Percentiles rank a stretch among this genome's conserved stretches.
These are phyloP conservation scores for Allodekkera sacchari DNA, from an alignment of 805 yeast species.

Conservation along the genomic window DNA sequence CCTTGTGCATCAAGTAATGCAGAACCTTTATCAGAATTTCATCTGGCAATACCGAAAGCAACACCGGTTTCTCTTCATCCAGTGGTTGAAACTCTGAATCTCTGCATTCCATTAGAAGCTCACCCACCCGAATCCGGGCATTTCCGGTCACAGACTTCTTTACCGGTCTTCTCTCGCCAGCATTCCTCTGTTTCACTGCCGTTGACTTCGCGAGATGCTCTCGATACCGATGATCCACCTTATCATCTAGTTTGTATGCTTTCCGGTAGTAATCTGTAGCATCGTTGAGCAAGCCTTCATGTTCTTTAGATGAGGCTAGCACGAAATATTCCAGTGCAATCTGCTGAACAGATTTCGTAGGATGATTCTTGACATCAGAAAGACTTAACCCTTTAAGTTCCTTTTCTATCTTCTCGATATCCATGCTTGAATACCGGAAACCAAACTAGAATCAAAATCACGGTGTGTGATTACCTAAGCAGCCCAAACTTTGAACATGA, in stretches of 20 bases:
- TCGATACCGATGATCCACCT: constrained; percentile 65
- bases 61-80: constrained; percentile 30
- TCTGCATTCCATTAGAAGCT: constrained; percentile 30
- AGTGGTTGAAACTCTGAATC: constrained; percentile 18
- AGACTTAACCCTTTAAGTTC: constrained; percentile 16
- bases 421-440: too few relatives aligned
- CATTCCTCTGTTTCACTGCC: constrained; percentile 12
- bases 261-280: constrained; percentile 66
- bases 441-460: constrained; percentile 1
- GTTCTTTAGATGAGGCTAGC: constrained; percentile 62
- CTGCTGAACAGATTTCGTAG: constrained; percentile 22
- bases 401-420: constrained; percentile 14
- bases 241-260: constrained; percentile 52
- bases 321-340: constrained; percentile 61
- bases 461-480: neutral
- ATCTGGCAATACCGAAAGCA: constrained; percentile 40
- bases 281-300: constrained; percentile 70
- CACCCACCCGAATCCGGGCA: constrained; percentile 31
- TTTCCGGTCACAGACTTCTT: constrained; percentile 2
- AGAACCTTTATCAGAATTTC: constrained; percentile 50
- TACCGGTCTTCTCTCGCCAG: constrained; percentile 7
- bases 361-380: constrained; percentile 20
- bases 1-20: constrained; percentile 33
- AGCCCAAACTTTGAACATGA: neutral
- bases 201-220: constrained; percentile 36